Evolutionary conservation across 441 rosid genomes (phyloP).

Genomic region (Pelargonium fulgidum): DNA sequence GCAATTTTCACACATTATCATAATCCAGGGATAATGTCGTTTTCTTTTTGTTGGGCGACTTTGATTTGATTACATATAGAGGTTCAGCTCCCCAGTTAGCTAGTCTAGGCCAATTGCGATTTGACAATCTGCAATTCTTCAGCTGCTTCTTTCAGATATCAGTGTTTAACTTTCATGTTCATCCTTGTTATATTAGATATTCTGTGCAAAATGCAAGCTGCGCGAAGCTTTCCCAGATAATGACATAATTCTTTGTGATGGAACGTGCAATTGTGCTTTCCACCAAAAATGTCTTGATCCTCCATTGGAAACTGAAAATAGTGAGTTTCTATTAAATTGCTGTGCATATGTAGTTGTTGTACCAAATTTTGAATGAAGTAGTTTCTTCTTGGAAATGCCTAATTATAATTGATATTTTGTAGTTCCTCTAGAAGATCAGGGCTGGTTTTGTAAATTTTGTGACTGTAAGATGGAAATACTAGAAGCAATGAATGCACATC

Average conservation of each 20-base stretch:
- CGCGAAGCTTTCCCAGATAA: conserved; percentile 84
- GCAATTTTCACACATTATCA: not conserved
- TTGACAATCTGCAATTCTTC: not conserved
- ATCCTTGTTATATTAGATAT: conserved; percentile 44
- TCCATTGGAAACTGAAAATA: conserved; percentile 74
- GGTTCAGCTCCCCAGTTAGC: not conserved
- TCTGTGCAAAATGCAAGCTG: conserved; percentile 84
- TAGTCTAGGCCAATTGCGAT: not conserved
- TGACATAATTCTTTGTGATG: conserved; percentile 93
- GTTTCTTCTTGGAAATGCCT: conserved; percentile 20
- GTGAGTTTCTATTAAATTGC: conserved; percentile 38
- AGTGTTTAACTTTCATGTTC: conserved; percentile 5
- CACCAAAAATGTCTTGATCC: conserved; percentile 96
- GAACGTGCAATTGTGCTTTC: conserved; percentile 86
- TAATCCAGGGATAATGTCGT: not conserved
- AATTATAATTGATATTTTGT: conserved; percentile 29
- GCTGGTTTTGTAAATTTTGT: conserved; percentile 94
- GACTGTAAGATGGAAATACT: conserved; percentile 86
- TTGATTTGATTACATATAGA: not conserved
- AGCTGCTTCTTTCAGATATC: not conserved
- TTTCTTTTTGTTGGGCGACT: not conserved
- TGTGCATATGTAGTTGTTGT: conserved; percentile 14
- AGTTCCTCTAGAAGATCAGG: conserved; percentile 97
- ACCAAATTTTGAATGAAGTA: conserved; percentile 13
- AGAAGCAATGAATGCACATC: conserved; percentile 86